Conservation (phyloP, 2,329 filamentous ascomycete genomes). For the Nemania sp. region DNA sequence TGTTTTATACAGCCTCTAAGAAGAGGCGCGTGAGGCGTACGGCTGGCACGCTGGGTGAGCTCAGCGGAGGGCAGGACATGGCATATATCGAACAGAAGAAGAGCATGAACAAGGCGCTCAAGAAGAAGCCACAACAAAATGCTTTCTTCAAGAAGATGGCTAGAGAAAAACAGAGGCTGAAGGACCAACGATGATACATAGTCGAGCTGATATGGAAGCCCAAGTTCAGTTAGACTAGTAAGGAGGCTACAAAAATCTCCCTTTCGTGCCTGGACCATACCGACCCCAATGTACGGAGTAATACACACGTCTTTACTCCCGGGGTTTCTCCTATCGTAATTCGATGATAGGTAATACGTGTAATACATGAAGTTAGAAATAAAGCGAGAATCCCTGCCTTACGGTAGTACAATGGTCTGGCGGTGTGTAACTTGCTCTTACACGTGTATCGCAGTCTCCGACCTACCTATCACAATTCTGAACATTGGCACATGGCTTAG, state of each 20-base stretch:
- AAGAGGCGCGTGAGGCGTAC: conserved; percentile 71
- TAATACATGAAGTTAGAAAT: background rate
- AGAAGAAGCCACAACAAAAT: conserved; percentile 61
- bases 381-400: background rate
- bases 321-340: no score
- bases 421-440: conserved; percentile 9
- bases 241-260: no score
- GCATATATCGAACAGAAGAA: conserved; percentile 88
- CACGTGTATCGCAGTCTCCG: no score
- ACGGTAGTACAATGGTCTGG: background rate
- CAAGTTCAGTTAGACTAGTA: background rate
- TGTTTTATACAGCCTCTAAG: conserved; percentile 41
- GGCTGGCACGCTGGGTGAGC: conserved; percentile 80
- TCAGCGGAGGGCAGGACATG: conserved; percentile 94
- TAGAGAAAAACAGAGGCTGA: conserved; percentile 61
- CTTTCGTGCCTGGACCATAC: no score
- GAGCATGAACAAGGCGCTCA: conserved; percentile 68
- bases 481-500: conserved; percentile 19
- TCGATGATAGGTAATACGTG: background rate
- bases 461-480: conserved; percentile 17
- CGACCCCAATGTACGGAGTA: no score
- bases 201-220: background rate
- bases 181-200: conserved; percentile 24
- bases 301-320: no score
- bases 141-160: conserved; percentile 69